Percentiles rank a stretch among this genome's conserved stretches.
phyloP scores from a whole-genome alignment of 139 green algal genomes.

The Volvox reticuliferus region DNA sequence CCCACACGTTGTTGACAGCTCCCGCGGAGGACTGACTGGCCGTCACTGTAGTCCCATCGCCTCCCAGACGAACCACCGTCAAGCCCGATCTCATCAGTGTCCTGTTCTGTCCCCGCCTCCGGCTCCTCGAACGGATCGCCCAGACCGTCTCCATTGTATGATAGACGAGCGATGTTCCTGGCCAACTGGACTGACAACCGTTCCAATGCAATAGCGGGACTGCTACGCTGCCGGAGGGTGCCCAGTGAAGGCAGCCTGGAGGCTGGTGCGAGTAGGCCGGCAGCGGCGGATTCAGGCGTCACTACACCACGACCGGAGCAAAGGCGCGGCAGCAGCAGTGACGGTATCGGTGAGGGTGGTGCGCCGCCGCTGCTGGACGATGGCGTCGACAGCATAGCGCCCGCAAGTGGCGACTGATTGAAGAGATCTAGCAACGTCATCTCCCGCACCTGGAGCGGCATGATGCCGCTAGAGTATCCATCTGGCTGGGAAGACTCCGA shows the following conservation, averaged over 20 bases:
- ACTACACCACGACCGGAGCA: neutral
- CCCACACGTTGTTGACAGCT: too few species aligned
- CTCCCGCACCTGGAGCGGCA: neutral
- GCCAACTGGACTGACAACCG: constrained; percentile 39
- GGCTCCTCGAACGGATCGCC: too few species aligned
- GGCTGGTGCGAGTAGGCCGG: neutral
- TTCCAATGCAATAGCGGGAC: constrained; percentile 18
- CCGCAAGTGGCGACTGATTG: constrained; percentile 30
- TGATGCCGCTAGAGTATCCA: too few species aligned
- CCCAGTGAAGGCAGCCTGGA: neutral
- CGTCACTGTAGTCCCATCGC: neutral
- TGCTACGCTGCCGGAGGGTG: neutral
- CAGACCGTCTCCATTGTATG: neutral
- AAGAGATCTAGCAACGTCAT: constrained; percentile 33
- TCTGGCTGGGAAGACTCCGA: too few species aligned
- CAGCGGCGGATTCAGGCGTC: neutral
- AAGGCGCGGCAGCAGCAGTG: neutral
- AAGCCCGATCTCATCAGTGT: too few species aligned
- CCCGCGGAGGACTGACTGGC: too few species aligned
- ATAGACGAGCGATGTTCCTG: constrained; percentile 15
- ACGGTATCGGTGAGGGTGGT: neutral
- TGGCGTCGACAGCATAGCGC: constrained; percentile 11
- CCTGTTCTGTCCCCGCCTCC: too few species aligned
- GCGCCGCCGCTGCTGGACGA: constrained; percentile 14
- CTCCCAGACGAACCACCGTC: neutral